These are phyloP conservation scores for Angomonas deanei DNA, from an alignment of 208 protist genomes.

Conservation along the genomic window DNA sequence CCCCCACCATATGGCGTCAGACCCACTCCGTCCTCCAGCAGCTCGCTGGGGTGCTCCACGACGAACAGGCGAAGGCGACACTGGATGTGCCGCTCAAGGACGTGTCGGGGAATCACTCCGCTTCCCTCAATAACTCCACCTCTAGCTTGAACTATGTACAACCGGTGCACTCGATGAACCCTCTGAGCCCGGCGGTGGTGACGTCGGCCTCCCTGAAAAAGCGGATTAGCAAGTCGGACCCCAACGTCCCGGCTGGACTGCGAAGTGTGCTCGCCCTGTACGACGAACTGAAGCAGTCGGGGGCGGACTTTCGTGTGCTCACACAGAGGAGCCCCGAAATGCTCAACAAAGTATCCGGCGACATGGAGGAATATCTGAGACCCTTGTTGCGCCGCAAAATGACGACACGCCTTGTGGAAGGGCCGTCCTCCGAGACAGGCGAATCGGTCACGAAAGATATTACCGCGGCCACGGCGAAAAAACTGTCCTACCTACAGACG, in stretches of 20 bases:
- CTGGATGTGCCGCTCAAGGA: neutral
- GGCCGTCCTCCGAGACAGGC: neutral
- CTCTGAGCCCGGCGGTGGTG: neutral
- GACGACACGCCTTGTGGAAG: too few species aligned
- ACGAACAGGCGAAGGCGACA: neutral
- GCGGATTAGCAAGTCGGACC: neutral
- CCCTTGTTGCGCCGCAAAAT: too few species aligned
- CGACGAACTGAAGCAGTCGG: conserved; percentile 31
- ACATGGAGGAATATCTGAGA: conserved; percentile 14
- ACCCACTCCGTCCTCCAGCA: neutral
- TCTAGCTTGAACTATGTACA: too few species aligned
- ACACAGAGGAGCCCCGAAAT: conserved; percentile 26
- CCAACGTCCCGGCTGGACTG: conserved; percentile 1
- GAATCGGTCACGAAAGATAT: conserved; percentile 3
- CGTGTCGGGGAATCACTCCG: neutral
- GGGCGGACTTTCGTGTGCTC: conserved; percentile 32
- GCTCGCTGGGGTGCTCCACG: neutral
- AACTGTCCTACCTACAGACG: conserved; percentile 15
- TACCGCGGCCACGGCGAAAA: conserved; percentile 6
- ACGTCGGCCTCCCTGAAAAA: neutral
- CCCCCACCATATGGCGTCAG: neutral
- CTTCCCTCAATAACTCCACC: neutral
- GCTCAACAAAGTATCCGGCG: conserved; percentile 17
- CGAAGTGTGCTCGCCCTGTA: conserved; percentile 30
- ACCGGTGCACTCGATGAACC: too few species aligned